Evolutionary conservation across 345 rosid species (phyloP), one percentile per base, ranked within the genome.

Genomic region (Euphorbia peplus): DNA sequence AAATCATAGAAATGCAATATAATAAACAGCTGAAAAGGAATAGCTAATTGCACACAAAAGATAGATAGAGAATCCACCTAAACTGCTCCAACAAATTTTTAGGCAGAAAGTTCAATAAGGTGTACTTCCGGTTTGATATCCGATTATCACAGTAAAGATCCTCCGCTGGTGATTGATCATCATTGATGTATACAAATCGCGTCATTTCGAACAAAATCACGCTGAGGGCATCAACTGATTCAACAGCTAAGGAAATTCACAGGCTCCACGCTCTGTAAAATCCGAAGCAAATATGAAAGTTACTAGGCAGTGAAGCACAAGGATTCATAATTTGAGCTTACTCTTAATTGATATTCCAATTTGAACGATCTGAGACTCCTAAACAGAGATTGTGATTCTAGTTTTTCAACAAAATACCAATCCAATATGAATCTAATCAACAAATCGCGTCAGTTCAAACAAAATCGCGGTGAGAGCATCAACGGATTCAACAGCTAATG

Each of bases 21-120:
- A 8, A 41, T n/a, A 3, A 8, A 67, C 2, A 64, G 14, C 57
- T 47, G 19, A 54, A 65, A 39, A 21, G 21, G 53, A n/a, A 18
- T 59, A 52, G 47, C 22, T 44, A 15, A 37, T 39, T 47, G 12
- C 14, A 13, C 16, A 44, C 4, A 39, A 22, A 48, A 52, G 12
- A 14, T 44, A 44, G 48, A 65, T 64, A 35, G 48, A 28, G 66
- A n/a, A n/a, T n/a, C n/a, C 63, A 91, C 99, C 99, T 91, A 82
- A 95, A 95, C 77, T 92, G 99, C 86, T 95, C 99, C 88, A 83
- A 82, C 63, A 95, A 76, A 76, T 92, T 95, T 72, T 95, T 95
- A 0, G 98, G 98, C 73, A 95, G 84, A 72, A 95, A 95, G 76
- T 92, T 95, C 86, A 84, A 69, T 39, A 90, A 24, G 1, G 96